Evolutionary conservation across 169 alveolate species (phyloP), one percentile per base, ranked within the genome.

Genomic region (Plasmodium billcollinsi): DNA sequence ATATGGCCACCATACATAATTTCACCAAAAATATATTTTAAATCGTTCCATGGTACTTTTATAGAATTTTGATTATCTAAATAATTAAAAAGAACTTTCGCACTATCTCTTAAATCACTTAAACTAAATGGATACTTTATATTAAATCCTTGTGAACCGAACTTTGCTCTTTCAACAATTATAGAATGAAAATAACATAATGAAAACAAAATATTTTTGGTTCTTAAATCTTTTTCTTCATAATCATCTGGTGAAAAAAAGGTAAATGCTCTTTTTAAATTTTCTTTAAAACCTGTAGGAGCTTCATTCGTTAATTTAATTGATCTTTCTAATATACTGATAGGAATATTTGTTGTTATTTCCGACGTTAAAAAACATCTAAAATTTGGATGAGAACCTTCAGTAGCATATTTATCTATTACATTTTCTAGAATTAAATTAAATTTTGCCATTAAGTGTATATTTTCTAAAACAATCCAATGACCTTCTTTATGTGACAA

Each of bases 1-100:
- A 98, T 98, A 91, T 98, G 99, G 24, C 99, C 99, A 14, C 99
- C 99, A 76, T 98, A 98, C 99, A 98, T 98, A 83, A 98, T 98
- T 96, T 98, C 99, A 49, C 99, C 99, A 88, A 98, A 97, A 78
- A 98, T 97, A 93, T 97, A 98, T 88, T 95, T 96, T 50, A 98
- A 95, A 93, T 98, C 99, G 76, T 97, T 99, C 98, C 99, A 98
- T 3, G 99, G 99, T n/a, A 97, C 97, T 95, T 97, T 96, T 62
- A 92, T 93, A 12, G 96, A 75, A 26, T 94, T 91, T 15, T 92
- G 95, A 29, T 95, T 95, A 91, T 98, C 99, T 91, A 98, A 92
- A 91, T 98, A 98, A 95, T 97, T 98, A 88, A 95, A 94, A 58
- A 97, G 96, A 15, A 98, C 99, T 26, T 96, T 93, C 39, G 98